Percentiles rank a stretch among this genome's conserved stretches.
These are phyloP conservation scores for Lagenidium sp. DNA, from an alignment of 352 stramenopile genomes.

Conservation along the genomic window DNA sequence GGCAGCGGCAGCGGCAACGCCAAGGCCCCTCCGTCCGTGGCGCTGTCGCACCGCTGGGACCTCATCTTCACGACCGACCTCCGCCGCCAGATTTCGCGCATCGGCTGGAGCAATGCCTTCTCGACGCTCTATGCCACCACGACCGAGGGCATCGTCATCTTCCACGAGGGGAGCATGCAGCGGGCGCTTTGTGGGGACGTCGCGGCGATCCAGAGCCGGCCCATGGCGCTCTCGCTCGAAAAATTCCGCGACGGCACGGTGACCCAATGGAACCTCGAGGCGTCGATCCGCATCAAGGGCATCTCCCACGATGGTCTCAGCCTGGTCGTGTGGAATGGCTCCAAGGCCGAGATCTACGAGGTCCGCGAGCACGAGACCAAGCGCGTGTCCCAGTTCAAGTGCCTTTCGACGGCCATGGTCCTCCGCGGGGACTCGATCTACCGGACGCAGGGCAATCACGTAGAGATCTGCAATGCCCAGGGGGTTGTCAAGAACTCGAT, in stretches of 20 bases:
- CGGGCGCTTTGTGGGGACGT: slow-evolving; percentile 64
- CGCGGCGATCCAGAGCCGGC: slow-evolving; percentile 77
- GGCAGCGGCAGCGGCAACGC: background rate
- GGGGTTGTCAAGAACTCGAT: slow-evolving; percentile 85
- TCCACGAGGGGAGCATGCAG: slow-evolving; percentile 86
- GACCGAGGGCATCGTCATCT: slow-evolving; percentile 57
- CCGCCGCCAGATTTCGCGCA: slow-evolving; percentile 25
- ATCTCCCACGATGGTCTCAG: slow-evolving; percentile 69
- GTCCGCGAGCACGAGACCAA: slow-evolving; percentile 61
- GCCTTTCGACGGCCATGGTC: slow-evolving; percentile 54
- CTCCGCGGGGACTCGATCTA: slow-evolving; percentile 85
- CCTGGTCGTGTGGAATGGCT: slow-evolving; percentile 80
- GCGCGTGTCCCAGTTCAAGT: slow-evolving; percentile 62
- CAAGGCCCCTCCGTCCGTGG: slow-evolving; percentile 4
- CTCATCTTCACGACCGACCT: slow-evolving; percentile 53
- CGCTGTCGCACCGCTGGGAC: slow-evolving; percentile 54
- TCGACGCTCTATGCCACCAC: slow-evolving; percentile 66
- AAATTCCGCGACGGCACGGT: slow-evolving; percentile 66
- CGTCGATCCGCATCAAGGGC: slow-evolving; percentile 73
- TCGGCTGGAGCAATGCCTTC: slow-evolving; percentile 64
- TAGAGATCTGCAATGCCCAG: slow-evolving; percentile 85
- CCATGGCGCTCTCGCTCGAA: slow-evolving; percentile 65
- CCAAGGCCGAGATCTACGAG: slow-evolving; percentile 84
- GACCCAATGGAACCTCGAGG: slow-evolving; percentile 49
- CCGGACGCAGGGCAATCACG: slow-evolving; percentile 67